Percentiles rank a stretch among this genome's conserved stretches.
phyloP scores from a whole-genome alignment of 495 filamentous ascomycete genomes.

The Amorphotheca resinae region DNA sequence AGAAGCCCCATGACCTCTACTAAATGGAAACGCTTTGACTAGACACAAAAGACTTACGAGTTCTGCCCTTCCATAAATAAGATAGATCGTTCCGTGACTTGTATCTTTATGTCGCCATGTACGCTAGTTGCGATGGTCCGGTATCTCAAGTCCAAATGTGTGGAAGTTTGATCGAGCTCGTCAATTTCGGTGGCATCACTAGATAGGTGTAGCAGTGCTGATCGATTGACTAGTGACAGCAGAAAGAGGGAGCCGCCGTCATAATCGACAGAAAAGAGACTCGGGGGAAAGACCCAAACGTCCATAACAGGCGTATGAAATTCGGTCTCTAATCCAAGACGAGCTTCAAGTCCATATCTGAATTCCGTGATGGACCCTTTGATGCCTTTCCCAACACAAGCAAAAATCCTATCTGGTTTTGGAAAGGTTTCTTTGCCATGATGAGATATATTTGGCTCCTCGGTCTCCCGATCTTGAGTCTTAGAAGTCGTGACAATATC shows the following conservation, averaged over 20 bases:
- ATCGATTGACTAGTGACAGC: constrained; percentile 36
- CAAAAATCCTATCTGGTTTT: constrained; percentile 41
- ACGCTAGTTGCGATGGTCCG: constrained; percentile 15
- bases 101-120: constrained; percentile 4
- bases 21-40: neutral
- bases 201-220: constrained; percentile 27
- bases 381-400: constrained; percentile 42
- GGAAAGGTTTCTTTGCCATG: constrained; percentile 2
- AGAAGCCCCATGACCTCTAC: neutral
- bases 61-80: constrained; percentile 1
- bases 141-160: constrained; percentile 14
- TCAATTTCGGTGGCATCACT: constrained; percentile 26
- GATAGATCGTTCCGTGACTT: constrained; percentile 19
- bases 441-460: neutral
- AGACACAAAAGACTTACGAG: constrained; percentile 8
- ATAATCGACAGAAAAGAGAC: constrained; percentile 6
- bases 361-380: constrained; percentile 57
- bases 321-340: constrained; percentile 42
- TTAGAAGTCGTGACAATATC: constrained; percentile 45
- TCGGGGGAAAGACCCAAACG: constrained; percentile 14
- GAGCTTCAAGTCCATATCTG: constrained; percentile 58
- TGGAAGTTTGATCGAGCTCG: constrained; percentile 15
- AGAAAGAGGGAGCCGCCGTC: constrained; percentile 22
- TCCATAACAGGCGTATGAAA: constrained; percentile 26
- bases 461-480: constrained; percentile 6